phyloP scores from a whole-genome alignment of 208 protist species.

The Wallacemonas sp. region DNA sequence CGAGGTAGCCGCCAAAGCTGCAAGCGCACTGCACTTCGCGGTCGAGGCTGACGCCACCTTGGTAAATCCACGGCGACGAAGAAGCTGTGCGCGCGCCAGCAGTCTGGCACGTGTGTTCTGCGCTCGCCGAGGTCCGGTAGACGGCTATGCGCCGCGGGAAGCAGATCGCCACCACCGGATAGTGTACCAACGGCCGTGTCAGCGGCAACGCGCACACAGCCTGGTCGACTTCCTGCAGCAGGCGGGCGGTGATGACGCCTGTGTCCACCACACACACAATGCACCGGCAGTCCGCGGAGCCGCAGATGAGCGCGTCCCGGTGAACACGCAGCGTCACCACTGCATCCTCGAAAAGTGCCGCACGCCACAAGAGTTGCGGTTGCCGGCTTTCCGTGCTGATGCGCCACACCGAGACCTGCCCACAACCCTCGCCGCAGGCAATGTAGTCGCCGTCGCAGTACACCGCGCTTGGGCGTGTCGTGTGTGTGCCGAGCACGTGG shows the following conservation, averaged over 20 bases:
- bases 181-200: conserved; percentile 1
- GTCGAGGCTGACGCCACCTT: conserved; percentile 21
- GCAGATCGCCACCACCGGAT: conserved; percentile 26
- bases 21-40: conserved; percentile 51
- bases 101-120: not conserved
- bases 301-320: conserved; percentile 52
- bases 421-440: conserved; percentile 70
- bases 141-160: conserved; percentile 30
- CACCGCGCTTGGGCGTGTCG: conserved; percentile 62
- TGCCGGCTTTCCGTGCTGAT: conserved; percentile 22
- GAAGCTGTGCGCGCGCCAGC: not conserved
- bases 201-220: conserved; percentile 33
- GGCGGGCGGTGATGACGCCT: conserved; percentile 33
- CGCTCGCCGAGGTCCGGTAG: conserved; percentile 8
- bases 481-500: conserved; percentile 41
- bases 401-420: conserved; percentile 66
- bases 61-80: conserved; percentile 19
- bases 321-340: conserved; percentile 43
- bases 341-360: conserved; percentile 44
- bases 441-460: conserved; percentile 75
- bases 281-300: conserved; percentile 57
- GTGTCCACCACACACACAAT: conserved; percentile 40
- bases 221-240: conserved; percentile 31
- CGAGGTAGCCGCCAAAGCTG: conserved; percentile 46
- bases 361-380: conserved; percentile 46